A percentile compares a stretch with the other conserved stretches of the same genome.
Conservation (phyloP, 768 basidiomycete species). For the Sarcomyxa edulis region DNA sequence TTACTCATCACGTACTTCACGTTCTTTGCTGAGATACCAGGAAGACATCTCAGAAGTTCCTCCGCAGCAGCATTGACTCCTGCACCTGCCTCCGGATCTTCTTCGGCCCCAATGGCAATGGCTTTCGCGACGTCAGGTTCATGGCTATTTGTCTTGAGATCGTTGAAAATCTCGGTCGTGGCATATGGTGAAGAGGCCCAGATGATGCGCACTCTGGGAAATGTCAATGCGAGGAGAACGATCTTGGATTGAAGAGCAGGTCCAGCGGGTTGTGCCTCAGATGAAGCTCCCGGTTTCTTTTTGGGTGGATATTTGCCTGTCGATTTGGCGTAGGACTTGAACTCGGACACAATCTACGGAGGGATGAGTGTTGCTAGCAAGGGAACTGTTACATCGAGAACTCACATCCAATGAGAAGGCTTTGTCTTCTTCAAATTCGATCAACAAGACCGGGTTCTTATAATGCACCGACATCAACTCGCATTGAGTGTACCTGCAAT, state of each 20-base stretch:
- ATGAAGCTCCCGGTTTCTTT: slow-evolving; percentile 22
- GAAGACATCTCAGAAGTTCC: slow-evolving; percentile 77
- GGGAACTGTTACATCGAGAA: slow-evolving; percentile 1
- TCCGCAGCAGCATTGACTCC: slow-evolving; percentile 73
- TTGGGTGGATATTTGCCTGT: slow-evolving; percentile 52
- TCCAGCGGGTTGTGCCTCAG: slow-evolving; percentile 28
- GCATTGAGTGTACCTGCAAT: slow-evolving; percentile 88
- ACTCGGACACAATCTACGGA: slow-evolving; percentile 52
- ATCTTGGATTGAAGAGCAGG: slow-evolving; percentile 86
- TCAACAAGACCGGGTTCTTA: slow-evolving; percentile 87
- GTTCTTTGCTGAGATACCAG: slow-evolving; percentile 83
- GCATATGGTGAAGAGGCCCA: slow-evolving; percentile 97
- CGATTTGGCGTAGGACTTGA: slow-evolving; percentile 64
- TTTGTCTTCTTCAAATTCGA: slow-evolving; percentile 98
- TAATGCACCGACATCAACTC: slow-evolving; percentile 96
- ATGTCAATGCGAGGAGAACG: slow-evolving; percentile 81
- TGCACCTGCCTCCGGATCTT: slow-evolving; percentile 58
- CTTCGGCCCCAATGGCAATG: slow-evolving; percentile 75
- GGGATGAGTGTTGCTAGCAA: neutral
- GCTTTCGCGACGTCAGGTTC: slow-evolving; percentile 82
- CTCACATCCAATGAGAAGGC: slow-evolving; percentile 84
- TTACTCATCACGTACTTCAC: slow-evolving; percentile 78
- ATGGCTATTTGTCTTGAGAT: slow-evolving; percentile 73
- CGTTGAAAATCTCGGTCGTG: slow-evolving; percentile 87
- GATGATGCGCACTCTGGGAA: slow-evolving; percentile 89